phyloP scores from a whole-genome alignment of 352 stramenopile genomes.

The Blastocystis sp. region DNA sequence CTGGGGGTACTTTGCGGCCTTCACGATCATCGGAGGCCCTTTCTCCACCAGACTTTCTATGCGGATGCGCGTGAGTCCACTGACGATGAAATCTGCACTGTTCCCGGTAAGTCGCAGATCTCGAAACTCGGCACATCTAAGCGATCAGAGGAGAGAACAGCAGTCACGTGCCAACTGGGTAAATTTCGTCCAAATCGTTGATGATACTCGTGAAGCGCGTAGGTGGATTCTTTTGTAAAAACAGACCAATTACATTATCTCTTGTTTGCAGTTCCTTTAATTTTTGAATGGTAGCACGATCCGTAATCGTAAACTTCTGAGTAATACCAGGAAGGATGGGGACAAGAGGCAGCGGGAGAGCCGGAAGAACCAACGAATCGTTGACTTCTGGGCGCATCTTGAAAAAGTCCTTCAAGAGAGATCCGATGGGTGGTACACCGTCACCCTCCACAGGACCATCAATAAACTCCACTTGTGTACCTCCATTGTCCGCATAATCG shows the following conservation, averaged over 20 bases:
- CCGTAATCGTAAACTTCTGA: constrained; percentile 63
- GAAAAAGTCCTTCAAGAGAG: constrained; percentile 1
- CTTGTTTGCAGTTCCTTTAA: constrained; percentile 15
- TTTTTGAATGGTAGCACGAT: constrained; percentile 62
- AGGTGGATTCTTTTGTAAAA: constrained; percentile 77
- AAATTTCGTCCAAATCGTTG: constrained; percentile 53
- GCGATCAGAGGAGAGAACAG: constrained; percentile 17
- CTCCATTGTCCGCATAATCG: not conserved
- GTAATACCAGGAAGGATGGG: constrained; percentile 64
- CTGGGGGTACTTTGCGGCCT: constrained; percentile 74
- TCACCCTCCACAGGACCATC: not conserved
- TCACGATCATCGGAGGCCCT: constrained; percentile 75
- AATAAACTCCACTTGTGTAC: not conserved
- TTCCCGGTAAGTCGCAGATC: not conserved
- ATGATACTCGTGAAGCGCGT: constrained; percentile 57
- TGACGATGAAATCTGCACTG: not conserved
- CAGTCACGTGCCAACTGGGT: constrained; percentile 62
- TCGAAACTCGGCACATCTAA: constrained; percentile 30
- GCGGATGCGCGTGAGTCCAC: constrained; percentile 51
- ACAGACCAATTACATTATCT: constrained; percentile 81
- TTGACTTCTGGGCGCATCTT: not conserved
- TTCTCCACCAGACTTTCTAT: constrained; percentile 63
- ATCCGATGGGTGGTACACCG: not conserved
- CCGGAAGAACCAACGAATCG: constrained; percentile 12
- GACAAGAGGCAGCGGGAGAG: constrained; percentile 62